A percentile compares a stretch with the other conserved stretches of the same genome.
Evolutionary conservation across 441 rosid genomes (phyloP).

Genomic region (Sinapis alba): DNA sequence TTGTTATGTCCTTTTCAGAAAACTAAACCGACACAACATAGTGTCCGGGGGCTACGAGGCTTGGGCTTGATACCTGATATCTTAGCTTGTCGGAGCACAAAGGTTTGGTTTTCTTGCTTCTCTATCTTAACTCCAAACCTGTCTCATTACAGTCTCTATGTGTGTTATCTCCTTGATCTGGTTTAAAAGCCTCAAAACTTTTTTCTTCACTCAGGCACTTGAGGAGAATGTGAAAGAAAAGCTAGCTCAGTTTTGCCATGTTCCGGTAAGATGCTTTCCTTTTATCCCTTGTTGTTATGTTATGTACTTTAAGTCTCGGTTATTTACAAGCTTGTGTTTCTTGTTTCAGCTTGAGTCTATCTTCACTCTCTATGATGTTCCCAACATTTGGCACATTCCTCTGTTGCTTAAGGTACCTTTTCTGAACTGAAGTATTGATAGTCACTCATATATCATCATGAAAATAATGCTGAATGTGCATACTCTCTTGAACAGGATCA

Average conservation of each 20-base stretch:
- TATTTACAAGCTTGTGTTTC: slow-evolving; percentile 20
- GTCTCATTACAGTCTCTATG: slow-evolving; percentile 6
- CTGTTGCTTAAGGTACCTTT: slow-evolving; percentile 65
- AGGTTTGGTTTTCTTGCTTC: slow-evolving; percentile 45
- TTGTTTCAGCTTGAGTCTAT: slow-evolving; percentile 64
- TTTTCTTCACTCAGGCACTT: slow-evolving; percentile 57
- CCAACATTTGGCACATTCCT: slow-evolving; percentile 96
- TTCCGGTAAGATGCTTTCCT: slow-evolving; percentile 46
- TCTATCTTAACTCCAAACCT: background rate
- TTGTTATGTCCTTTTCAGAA: slow-evolving; percentile 54
- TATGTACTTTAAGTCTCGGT: slow-evolving; percentile 15
- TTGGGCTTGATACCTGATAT: slow-evolving; percentile 88
- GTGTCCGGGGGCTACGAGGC: slow-evolving; percentile 81
- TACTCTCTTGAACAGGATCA: slow-evolving; percentile 59
- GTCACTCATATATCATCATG: background rate
- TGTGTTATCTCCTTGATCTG: slow-evolving; percentile 1
- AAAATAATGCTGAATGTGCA: background rate
- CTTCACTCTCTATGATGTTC: slow-evolving; percentile 86
- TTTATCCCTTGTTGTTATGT: background rate
- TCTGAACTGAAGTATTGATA: background rate
- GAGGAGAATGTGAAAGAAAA: slow-evolving; percentile 73
- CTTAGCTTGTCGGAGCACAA: slow-evolving; percentile 92
- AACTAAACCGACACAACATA: slow-evolving; percentile 98
- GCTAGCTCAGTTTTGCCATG: slow-evolving; percentile 85
- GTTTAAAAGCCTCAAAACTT: background rate